Evolutionary conservation across 2,329 filamentous ascomycete genomes (phyloP).

Genomic region (Sporothrix pseudoabietina): DNA sequence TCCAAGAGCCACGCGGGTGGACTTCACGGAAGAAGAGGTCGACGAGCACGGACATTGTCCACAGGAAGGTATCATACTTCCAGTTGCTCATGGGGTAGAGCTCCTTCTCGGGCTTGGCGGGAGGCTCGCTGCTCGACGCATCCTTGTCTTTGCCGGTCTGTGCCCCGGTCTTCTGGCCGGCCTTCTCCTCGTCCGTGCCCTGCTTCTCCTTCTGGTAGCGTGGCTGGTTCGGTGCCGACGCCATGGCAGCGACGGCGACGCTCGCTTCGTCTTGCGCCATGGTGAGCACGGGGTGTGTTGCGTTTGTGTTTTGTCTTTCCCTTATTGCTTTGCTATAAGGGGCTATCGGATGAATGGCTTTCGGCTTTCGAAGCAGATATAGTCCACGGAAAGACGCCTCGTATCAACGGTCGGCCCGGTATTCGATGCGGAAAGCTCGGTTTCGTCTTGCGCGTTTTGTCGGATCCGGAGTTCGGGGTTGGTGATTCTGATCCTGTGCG

Average conservation of each 20-base stretch:
- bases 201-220: constrained; percentile 5
- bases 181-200: neutral
- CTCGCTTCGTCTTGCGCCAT: constrained; percentile 30
- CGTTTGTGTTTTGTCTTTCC: neutral
- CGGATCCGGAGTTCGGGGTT: neutral
- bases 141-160: constrained; percentile 9
- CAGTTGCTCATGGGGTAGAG: constrained; percentile 70
- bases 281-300: neutral
- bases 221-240: constrained; percentile 26
- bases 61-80: constrained; percentile 77
- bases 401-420: neutral
- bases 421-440: neutral
- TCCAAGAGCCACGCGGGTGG: constrained; percentile 92
- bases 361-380: neutral
- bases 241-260: constrained; percentile 29
- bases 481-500: neutral
- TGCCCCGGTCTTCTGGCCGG: neutral
- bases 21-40: constrained; percentile 99
- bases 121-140: neutral
- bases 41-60: constrained; percentile 77
- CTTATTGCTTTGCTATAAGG: neutral
- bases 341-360: neutral
- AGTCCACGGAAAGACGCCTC: neutral
- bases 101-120: constrained; percentile 45
- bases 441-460: neutral